Conservation (phyloP, 176 grass and related monocot genomes). For the Oryza officinalis region DNA sequence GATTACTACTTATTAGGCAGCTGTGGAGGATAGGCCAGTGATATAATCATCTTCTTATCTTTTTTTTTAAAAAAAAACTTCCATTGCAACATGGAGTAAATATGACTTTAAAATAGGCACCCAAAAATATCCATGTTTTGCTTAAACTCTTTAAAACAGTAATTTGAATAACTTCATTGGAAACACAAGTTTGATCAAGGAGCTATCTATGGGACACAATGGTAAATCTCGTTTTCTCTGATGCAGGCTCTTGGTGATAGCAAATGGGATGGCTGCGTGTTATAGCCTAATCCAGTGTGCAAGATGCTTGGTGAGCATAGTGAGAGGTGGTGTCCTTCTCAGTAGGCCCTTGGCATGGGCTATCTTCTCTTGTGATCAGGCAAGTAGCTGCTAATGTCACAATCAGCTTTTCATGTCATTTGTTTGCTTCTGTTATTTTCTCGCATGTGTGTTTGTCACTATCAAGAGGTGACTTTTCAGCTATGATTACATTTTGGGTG, state of each 20-base stretch:
- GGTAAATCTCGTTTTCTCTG: neutral
- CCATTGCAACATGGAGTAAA: neutral
- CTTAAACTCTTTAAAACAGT: neutral
- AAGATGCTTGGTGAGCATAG: conserved; percentile 60
- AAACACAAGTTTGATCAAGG: neutral
- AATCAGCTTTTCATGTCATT: conserved; percentile 13
- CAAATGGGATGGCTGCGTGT: conserved; percentile 71
- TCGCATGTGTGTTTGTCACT: conserved; percentile 31
- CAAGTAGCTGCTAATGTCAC: conserved; percentile 33
- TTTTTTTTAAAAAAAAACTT: neutral
- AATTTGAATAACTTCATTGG: neutral
- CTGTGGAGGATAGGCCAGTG: neutral
- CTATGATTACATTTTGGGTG: neutral
- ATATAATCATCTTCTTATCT: neutral
- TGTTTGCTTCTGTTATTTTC: conserved; percentile 10
- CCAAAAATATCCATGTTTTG: neutral
- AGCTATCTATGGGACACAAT: neutral
- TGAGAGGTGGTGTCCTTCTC: conserved; percentile 61
- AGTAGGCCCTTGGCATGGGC: conserved; percentile 70
- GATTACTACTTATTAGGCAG: no score
- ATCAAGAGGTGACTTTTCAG: conserved; percentile 20
- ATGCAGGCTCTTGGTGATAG: conserved; percentile 83
- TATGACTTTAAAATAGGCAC: neutral
- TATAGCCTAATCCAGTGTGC: conserved; percentile 74
- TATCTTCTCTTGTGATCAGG: conserved; percentile 97